Conservation (phyloP, 768 basidiomycete species). For the Phlegmacium glaucopus region DNA sequence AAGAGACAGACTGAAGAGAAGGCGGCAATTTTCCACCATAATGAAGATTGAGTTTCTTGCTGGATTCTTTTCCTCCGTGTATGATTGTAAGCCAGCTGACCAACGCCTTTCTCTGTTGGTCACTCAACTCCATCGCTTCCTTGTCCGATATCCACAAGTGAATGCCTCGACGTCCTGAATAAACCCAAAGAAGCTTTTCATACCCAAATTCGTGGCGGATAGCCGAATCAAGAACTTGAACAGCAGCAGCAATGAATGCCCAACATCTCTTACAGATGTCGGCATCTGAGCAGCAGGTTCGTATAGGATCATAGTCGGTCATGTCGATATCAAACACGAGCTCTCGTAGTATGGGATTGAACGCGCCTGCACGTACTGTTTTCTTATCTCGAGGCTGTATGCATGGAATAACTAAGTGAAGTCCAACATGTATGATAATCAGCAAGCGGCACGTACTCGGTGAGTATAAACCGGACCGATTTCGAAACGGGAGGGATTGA, state of each 20-base stretch:
- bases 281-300: conserved; percentile 92
- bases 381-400: conserved; percentile 86
- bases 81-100: conserved; percentile 87
- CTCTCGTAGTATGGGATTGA: conserved; percentile 79
- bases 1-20: conserved; percentile 49
- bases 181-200: conserved; percentile 91
- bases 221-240: conserved; percentile 75
- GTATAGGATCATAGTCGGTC: conserved; percentile 96
- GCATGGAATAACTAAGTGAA: background rate
- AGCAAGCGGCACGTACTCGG: conserved; percentile 53
- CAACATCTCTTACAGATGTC: conserved; percentile 92
- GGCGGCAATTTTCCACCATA: conserved; percentile 59
- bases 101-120: conserved; percentile 84
- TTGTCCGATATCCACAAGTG: conserved; percentile 96
- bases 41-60: conserved; percentile 79
- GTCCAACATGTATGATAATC: background rate
- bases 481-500: conserved; percentile 93
- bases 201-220: conserved; percentile 92
- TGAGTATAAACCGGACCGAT: conserved; percentile 93
- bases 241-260: conserved; percentile 91
- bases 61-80: conserved; percentile 75
- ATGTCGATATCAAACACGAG: conserved; percentile 99
- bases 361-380: conserved; percentile 60
- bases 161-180: conserved; percentile 97
- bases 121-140: conserved; percentile 84